Base-by-base conservation (phyloP, 2,329 filamentous ascomycete genomes). In the Cytospora mali region DNA sequence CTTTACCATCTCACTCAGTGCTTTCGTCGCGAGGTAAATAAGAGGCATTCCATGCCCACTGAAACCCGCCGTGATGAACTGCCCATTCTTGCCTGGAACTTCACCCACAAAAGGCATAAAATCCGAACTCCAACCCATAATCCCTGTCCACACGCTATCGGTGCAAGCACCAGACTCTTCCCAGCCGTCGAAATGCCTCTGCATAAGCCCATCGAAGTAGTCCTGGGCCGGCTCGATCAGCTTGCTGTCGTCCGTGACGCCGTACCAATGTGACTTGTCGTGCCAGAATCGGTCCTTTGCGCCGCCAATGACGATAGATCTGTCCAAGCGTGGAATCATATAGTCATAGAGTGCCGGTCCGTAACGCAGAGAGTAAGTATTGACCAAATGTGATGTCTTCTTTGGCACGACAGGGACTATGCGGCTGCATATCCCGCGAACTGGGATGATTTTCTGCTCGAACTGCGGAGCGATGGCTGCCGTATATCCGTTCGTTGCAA, bases 401-500 rank as follows among this genome's bases (percentile, higher is more conserved):
- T 39, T 25, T 9, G 29, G 39, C 27, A 21, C 18, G n/a, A 13
- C 28, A 11, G 54, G 52, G 6, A 52, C 23, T 18, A 62, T 58
- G 5, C 48, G 60, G 48, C 71, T 73, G 62, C 73, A 75, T 2
- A 73, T 74, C 1, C 84, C 88, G 48, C 87, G 81, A 3, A 83
- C 80, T 0, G 88, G 88, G 10, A 88, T 79, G 63, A 91, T 89
- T 11, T 84, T 81, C 63, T 82, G 79, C 7, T 77, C 73, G 70
- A 88, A 89, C 60, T 80, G 71, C 0, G 86, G 86, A 1, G 87
- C 75, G 6, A 91, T 71, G 14, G 82, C 79, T 1, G 85, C 82
- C 0, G 87, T 89, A 71, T 90, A 90, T 14, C 78, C 88, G 67
- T 91, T 91, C 1, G 86, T 90, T 18, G 88, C 87, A 50, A 89